Conservation (phyloP, 257 asterid species). For the Echium plantagineum region DNA sequence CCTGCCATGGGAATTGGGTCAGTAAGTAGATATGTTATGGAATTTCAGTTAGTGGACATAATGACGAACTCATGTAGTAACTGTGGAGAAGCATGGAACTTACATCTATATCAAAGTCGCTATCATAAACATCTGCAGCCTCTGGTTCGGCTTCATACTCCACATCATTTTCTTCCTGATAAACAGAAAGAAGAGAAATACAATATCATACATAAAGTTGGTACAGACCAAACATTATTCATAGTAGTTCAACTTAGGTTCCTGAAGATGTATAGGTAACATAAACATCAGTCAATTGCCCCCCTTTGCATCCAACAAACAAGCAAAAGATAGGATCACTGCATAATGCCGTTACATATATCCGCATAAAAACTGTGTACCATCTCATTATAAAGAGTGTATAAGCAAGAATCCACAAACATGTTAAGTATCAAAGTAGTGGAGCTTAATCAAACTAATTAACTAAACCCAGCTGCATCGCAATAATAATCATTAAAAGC, state of each 20-base stretch:
- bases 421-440: not conserved
- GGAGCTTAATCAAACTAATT: too few species aligned
- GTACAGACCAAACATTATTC: not conserved
- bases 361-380: not conserved
- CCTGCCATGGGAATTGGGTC: constrained; percentile 36
- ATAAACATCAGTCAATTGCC: not conserved
- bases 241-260: not conserved
- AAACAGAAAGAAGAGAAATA: constrained; percentile 10
- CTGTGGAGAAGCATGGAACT: constrained; percentile 23
- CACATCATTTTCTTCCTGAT: constrained; percentile 68
- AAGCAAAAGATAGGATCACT: too few species aligned
- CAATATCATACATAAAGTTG: not conserved
- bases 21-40: constrained; percentile 1
- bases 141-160: constrained; percentile 81
- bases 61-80: constrained; percentile 5
- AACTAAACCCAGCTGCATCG: not conserved
- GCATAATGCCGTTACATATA: too few species aligned
- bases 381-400: not conserved
- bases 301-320: too few species aligned
- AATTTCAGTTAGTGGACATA: not conserved
- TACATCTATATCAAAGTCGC: constrained; percentile 96
- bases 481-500: not conserved
- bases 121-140: constrained; percentile 79
- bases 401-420: not conserved
- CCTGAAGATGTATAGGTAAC: not conserved